A percentile compares a stretch with the other conserved stretches of the same genome.
Conservation (phyloP, 2,329 filamentous ascomycete genomes). For the Elsinoe necatrix region DNA sequence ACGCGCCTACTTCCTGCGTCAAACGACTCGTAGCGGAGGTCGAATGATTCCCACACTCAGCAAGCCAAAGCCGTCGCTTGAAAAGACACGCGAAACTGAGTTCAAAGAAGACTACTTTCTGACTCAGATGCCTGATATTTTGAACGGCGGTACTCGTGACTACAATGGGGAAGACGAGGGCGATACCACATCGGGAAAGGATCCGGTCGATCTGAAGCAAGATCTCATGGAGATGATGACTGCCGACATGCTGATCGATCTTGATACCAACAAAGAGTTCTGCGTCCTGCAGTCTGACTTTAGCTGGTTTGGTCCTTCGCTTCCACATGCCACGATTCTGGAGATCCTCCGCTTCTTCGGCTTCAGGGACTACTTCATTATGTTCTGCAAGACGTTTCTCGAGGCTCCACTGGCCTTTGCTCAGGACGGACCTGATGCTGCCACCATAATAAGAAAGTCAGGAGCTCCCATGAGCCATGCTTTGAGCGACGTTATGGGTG, state of each 20-base stretch:
- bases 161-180: constrained; percentile 35
- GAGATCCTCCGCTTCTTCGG: constrained; percentile 51
- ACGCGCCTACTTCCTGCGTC: constrained; percentile 39
- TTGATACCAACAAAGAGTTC: constrained; percentile 40
- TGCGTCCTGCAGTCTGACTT: constrained; percentile 52
- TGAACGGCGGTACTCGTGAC: constrained; percentile 32
- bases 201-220: constrained; percentile 45
- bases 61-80: constrained; percentile 17
- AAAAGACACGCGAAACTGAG: constrained; percentile 26
- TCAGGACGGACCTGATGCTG: constrained; percentile 42
- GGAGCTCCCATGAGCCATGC: constrained; percentile 54
- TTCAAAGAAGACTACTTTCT: constrained; percentile 46
- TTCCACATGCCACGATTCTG: constrained; percentile 54
- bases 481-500: constrained; percentile 52
- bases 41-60: not conserved
- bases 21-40: not conserved
- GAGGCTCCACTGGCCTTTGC: constrained; percentile 51
- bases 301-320: constrained; percentile 48
- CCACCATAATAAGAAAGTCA: constrained; percentile 41
- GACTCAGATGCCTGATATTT: constrained; percentile 43
- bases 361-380: constrained; percentile 47
- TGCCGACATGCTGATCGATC: constrained; percentile 47
- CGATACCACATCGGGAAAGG: constrained; percentile 29
- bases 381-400: constrained; percentile 53
- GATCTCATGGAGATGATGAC: constrained; percentile 49